A percentile compares a stretch with the other conserved stretches of the same genome.
Conservation (phyloP, 495 filamentous ascomycete genomes). For the Neurospora pannonica region DNA sequence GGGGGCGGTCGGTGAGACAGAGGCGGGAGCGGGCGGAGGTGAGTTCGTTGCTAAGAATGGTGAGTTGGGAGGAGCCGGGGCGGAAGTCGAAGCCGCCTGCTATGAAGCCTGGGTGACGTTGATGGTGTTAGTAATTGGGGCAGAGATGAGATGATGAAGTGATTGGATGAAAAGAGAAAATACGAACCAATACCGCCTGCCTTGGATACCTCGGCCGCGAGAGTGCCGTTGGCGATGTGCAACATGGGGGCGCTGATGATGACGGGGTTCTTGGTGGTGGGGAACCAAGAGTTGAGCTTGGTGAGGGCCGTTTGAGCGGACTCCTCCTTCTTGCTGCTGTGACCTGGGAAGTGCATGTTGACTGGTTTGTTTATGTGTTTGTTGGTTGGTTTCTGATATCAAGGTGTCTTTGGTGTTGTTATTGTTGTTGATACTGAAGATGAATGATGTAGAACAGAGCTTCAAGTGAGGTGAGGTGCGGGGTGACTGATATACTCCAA, state of each 20-base stretch:
- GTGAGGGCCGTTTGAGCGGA: neutral
- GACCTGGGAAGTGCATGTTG: neutral
- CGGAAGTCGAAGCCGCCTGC: conserved; percentile 26
- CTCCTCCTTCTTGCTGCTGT: neutral
- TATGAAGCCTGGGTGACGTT: conserved; percentile 24
- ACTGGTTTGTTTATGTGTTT: neutral
- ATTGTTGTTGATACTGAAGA: neutral
- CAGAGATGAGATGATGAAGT: neutral
- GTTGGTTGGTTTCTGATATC: neutral
- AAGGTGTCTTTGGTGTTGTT: neutral
- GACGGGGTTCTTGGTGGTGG: conserved; percentile 50
- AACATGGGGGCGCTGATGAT: conserved; percentile 67
- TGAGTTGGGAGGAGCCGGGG: conserved; percentile 17
- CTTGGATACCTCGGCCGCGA: conserved; percentile 54
- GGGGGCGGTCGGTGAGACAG: conserved; percentile 12
- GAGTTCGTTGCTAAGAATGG: conserved; percentile 28
- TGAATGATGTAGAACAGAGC: neutral
- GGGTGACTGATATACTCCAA: neutral
- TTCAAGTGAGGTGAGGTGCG: neutral
- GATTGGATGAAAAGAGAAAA: neutral
- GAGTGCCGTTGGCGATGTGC: conserved; percentile 48
- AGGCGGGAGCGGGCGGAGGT: conserved; percentile 18
- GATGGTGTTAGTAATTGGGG: neutral
- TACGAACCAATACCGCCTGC: conserved; percentile 55
- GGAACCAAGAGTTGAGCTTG: conserved; percentile 34